Conservation (phyloP, 192 early-diverging fungal genomes). For the Coemansia pectinata region DNA sequence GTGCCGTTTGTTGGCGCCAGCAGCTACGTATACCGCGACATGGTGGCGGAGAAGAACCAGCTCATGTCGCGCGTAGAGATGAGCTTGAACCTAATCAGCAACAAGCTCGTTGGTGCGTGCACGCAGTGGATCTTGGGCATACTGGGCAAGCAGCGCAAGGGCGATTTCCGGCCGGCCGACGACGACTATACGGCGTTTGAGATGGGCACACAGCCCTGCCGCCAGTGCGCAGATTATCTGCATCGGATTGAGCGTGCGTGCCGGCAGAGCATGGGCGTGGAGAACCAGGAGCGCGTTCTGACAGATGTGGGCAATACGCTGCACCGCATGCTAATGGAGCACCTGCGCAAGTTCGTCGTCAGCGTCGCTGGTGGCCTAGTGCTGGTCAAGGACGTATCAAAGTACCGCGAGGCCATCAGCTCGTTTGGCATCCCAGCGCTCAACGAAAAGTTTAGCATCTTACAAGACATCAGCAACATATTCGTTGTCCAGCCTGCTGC, state of each 20-base stretch:
- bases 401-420: conserved; percentile 85
- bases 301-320: conserved; percentile 78
- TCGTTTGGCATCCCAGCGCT: conserved; percentile 73
- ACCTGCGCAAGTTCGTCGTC: conserved; percentile 86
- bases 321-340: conserved; percentile 86
- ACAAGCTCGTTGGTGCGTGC: conserved; percentile 60
- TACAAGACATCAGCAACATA: conserved; percentile 91
- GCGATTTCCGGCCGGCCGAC: conserved; percentile 91
- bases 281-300: conserved; percentile 80
- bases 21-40: conserved; percentile 75
- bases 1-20: conserved; percentile 48
- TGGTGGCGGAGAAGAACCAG: conserved; percentile 84
- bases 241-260: conserved; percentile 63
- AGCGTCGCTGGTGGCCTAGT: conserved; percentile 86
- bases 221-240: conserved; percentile 76
- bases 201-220: conserved; percentile 79
- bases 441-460: conserved; percentile 83
- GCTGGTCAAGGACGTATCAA: conserved; percentile 89
- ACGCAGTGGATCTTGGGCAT: conserved; percentile 69
- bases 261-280: conserved; percentile 62
- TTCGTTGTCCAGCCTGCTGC: conserved; percentile 92
- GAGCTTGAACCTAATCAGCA: conserved; percentile 74
- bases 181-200: conserved; percentile 73
- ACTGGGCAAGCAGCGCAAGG: conserved; percentile 78
- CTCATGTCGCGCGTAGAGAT: conserved; percentile 81